Base-by-base conservation (phyloP, 108 stramenopile genomes). In the Conticribra guillardii region DNA sequence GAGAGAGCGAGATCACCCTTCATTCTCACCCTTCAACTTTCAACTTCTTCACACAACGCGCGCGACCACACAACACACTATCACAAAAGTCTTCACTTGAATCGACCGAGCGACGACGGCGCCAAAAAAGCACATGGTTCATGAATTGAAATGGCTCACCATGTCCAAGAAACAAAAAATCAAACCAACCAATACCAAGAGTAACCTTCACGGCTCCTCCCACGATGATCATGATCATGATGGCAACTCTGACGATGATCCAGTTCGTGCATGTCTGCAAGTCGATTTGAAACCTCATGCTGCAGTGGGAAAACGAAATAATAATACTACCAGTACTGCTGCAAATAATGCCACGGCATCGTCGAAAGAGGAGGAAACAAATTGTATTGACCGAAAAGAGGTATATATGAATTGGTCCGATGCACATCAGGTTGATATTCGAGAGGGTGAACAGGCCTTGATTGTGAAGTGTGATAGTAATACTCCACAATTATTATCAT, bases 371-470 rank as follows among this genome's bases (percentile, higher is more conserved):
- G 26, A 24, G 3, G 15, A 15, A 18, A 55, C 21, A 28, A 24
- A 55, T 55, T 18, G 26, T 27, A 15, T 55, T 4, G 23, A 28
- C 26, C 54, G 26, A 24, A 55, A 55, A 26, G 19, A 21, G 15
- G 54, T 29, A 3, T 55, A 4, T 3, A 3, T 55, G 3, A 21
- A 55, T 29, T 4, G 7, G 3, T 15, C 21, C 26, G 54, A 55
- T 24, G 54, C 54, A 3, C 24, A 15, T 15, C 21, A 55, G 15
- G 37, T 69, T 30, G 67, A 69, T 21, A 56, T 69, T 19, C 32
- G 67, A 30, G 67, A 69, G 19, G 67, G 67, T 3, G 67, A 69
- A 47, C 0, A 21, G 3, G 67, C 55, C 1, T 57, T 69, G 27
- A 45, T 69, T n/a, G 17, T 69, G 44, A 27, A 26, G 19, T 5